Percentiles rank a stretch among this genome's conserved stretches.
Evolutionary conservation across 1,139 yeast species (phyloP).

Genomic region (Diutina catenulata): DNA sequence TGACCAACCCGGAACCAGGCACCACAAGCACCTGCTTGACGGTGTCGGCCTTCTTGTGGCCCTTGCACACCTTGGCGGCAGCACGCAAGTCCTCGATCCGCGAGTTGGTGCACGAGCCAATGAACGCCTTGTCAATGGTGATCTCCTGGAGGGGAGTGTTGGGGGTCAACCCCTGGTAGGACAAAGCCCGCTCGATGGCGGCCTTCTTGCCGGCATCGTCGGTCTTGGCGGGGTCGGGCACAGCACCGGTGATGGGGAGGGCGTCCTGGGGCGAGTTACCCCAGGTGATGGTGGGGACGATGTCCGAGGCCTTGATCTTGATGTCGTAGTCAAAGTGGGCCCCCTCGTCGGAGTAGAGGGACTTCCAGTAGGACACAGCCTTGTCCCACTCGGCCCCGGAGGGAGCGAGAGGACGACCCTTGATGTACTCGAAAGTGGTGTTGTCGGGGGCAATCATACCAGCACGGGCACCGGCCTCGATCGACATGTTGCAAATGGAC

Average conservation of each 20-base stretch:
- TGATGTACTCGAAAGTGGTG: constrained; percentile 71
- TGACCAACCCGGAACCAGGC: constrained; percentile 95
- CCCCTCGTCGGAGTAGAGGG: constrained; percentile 77
- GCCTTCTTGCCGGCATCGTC: constrained; percentile 66
- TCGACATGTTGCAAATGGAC: constrained; percentile 98
- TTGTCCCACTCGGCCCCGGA: constrained; percentile 89
- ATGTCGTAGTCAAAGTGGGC: constrained; percentile 84
- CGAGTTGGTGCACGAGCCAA: constrained; percentile 96
- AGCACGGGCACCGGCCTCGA: constrained; percentile 98
- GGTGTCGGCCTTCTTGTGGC: constrained; percentile 73
- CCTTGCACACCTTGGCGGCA: constrained; percentile 89
- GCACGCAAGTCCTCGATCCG: constrained; percentile 95
- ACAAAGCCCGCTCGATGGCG: constrained; percentile 83
- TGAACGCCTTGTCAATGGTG: constrained; percentile 81
- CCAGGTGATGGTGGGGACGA: constrained; percentile 96
- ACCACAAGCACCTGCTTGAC: constrained; percentile 83
- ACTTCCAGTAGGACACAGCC: constrained; percentile 83
- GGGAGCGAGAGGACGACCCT: constrained; percentile 94
- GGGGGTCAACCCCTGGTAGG: constrained; percentile 83
- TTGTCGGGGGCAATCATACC: constrained; percentile 98
- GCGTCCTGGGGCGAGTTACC: constrained; percentile 99
- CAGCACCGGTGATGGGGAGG: constrained; percentile 77
- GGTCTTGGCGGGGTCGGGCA: constrained; percentile 76
- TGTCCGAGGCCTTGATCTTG: constrained; percentile 68
- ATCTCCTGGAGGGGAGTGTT: constrained; percentile 69